Evolutionary conservation across 2,329 filamentous ascomycete species (phyloP).

Genomic region (Paecilomyces dactylethromorphus): DNA sequence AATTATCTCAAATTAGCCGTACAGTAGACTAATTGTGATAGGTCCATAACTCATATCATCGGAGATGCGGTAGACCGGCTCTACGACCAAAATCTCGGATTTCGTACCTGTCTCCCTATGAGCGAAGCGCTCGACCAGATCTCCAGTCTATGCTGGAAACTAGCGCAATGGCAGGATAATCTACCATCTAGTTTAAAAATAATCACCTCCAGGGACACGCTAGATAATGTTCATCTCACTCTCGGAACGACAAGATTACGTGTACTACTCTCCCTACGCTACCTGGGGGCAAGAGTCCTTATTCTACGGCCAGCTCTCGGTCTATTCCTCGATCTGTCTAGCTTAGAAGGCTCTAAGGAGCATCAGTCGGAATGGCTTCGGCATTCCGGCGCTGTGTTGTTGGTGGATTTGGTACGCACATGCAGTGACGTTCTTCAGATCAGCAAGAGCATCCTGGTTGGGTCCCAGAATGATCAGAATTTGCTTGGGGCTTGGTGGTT

Average conservation of each 20-base stretch:
- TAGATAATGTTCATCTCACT: conserved; percentile 3
- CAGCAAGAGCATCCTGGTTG: conserved; percentile 7
- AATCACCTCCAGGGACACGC: conserved; percentile 1
- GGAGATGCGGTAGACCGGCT: background rate
- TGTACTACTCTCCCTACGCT: conserved; percentile 7
- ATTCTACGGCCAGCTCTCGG: conserved; percentile 4
- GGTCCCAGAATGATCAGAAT: conserved; percentile 5
- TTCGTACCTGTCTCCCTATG: background rate
- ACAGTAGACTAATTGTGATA: background rate
- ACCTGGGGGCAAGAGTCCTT: conserved; percentile 4
- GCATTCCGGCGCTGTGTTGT: conserved; percentile 1
- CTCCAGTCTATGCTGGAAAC: conserved; percentile 5
- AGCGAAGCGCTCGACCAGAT: conserved; percentile 5
- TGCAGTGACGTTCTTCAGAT: conserved; percentile 5
- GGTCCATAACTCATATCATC: background rate
- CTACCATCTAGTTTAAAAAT: conserved; percentile 2
- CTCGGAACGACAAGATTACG: conserved; percentile 4
- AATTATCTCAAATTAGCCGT: background rate
- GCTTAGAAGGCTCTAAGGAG: background rate
- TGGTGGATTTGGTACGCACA: conserved; percentile 3
- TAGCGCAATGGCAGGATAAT: conserved; percentile 8
- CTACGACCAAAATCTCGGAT: background rate
- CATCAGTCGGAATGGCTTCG: background rate
- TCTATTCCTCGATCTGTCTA: background rate
- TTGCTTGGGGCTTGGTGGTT: conserved; percentile 10